Base-by-base conservation (phyloP, 768 basidiomycete genomes). In the Hygrophorus pudorinus region DNA sequence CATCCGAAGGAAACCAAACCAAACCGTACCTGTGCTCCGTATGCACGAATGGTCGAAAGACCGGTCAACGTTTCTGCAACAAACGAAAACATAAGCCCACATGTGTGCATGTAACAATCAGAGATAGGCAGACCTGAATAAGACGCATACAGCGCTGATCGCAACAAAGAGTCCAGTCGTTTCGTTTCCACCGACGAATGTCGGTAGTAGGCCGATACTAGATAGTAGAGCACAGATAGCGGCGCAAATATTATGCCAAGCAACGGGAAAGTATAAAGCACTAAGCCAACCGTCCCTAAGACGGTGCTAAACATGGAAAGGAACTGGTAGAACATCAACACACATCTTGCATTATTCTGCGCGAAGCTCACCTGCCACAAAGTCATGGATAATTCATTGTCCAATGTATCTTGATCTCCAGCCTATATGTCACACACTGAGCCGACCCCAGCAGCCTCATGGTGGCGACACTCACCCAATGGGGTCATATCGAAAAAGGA, bases 241-340 rank as follows among this genome's bases (percentile, higher is more conserved):
- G 79, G 79, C 0, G 65, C 64, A 51, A 81, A 81, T 27, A 79
- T 64, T 32, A 80, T 76, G 18, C 81, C 82, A 6, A 85, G 75
- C 18, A 69, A 71, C 0, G 83, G 81, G 57, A 80, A 79, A 3
- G 72, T 73, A 54, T 82, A 81, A 57, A 81, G 80, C 1, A 82
- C 78, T 6, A 81, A 59, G 2, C 60, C 78, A 14, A 73, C 62
- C 0, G 75, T 75, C 13, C 78, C 79, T 18, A 78, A 45, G 30
- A 81, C 70, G 0, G 67, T 62, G 32, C 59, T 51, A 36, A 70
- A 62, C 1, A 66, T 67, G 14, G 53, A 53, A 16, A 72, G 46
- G 44, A 75, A 63, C 68, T 77, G 35, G 4, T 6, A 34, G 18
- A n/a, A 35, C n/a, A 16, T 14, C 18, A 37, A 2, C 14, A 21